Evolutionary conservation across 2,329 filamentous ascomycete genomes (phyloP), one percentile per base, ranked within the genome.

Genomic region (Phoma herbarum): DNA sequence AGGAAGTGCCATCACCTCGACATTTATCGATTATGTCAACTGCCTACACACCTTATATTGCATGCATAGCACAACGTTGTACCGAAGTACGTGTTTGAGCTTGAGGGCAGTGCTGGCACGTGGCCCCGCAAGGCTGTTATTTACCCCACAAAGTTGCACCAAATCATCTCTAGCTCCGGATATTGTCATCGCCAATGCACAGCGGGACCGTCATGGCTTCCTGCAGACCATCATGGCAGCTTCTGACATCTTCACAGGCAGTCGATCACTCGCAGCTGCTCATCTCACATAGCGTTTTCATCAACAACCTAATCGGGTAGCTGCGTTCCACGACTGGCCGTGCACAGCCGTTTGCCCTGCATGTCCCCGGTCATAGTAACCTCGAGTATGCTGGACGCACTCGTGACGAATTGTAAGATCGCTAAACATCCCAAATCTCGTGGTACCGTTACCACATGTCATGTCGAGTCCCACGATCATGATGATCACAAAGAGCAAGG

Each of bases 341-440:
- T 52, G 46, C 57, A 60, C 48, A 58, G 41, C 57, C 18, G 48
- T 37, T 51, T 45, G 52, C 57, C 60, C 61, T 60, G 53, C 52
- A 61, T 50, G 49, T 31, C 50, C 51, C 53, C 56, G 37, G 58
- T 58, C 60, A 56, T 59, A 62, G 59, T 58, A 39, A 31, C 49
- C 39, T 44, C 56, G 20, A 45, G 39, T 28, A 57, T 60, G 52
- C 61, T 72, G 69, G 59, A 69, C 53, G 64, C 60, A 61, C 68
- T 73, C 65, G 68, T 73, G 67, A 72, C 70, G 48, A 65, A 66
- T 52, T 71, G 70, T 73, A 73, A 72, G 70, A 68, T 64, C 47
- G 60, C 59, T 48, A 59, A 57, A 55, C 52, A 63, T 61, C 58
- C 45, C 43, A 28, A 50, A 31, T 47, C 56, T 51, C 61, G 59